Conservation (phyloP, 768 basidiomycete genomes). For the Russula sp. region DNA sequence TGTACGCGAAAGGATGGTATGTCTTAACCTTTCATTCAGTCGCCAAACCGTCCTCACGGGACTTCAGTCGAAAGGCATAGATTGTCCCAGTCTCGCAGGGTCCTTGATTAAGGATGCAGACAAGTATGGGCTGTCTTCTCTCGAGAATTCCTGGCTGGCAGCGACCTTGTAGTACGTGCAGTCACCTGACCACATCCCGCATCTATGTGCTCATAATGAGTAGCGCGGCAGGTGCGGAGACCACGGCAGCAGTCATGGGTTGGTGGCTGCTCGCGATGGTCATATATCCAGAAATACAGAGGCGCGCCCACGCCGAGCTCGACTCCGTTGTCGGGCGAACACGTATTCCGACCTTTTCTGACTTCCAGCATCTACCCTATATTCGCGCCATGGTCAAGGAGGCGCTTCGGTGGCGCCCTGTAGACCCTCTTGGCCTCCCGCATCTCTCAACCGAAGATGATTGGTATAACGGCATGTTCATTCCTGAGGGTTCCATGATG, state of each 20-base stretch:
- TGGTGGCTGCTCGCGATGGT: slow-evolving; percentile 14
- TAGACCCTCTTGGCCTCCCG: slow-evolving; percentile 12
- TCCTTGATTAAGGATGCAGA: slow-evolving; percentile 10
- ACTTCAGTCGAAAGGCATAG: slow-evolving; percentile 13
- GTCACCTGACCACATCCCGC: background rate
- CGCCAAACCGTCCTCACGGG: background rate
- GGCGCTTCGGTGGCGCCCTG: slow-evolving; percentile 13
- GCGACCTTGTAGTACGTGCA: slow-evolving; percentile 5
- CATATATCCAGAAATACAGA: slow-evolving; percentile 9
- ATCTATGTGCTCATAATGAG: background rate
- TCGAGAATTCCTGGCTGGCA: slow-evolving; percentile 6
- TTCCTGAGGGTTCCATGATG: slow-evolving; percentile 5
- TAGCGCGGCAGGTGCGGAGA: slow-evolving; percentile 2
- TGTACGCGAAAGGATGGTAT: slow-evolving; percentile 11
- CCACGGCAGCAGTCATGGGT: slow-evolving; percentile 3
- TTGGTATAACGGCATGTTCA: slow-evolving; percentile 16
- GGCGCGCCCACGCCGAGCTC: slow-evolving; percentile 13
- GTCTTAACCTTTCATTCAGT: background rate
- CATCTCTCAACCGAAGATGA: slow-evolving; percentile 19
- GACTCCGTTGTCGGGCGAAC: slow-evolving; percentile 4
- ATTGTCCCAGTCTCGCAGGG: slow-evolving; percentile 6
- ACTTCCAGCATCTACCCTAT: slow-evolving; percentile 7
- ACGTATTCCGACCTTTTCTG: slow-evolving; percentile 7
- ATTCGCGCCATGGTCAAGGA: slow-evolving; percentile 15
- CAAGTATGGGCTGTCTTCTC: slow-evolving; percentile 4